Conservation (phyloP, 441 rosid genomes). For the Populus hybrid region DNA sequence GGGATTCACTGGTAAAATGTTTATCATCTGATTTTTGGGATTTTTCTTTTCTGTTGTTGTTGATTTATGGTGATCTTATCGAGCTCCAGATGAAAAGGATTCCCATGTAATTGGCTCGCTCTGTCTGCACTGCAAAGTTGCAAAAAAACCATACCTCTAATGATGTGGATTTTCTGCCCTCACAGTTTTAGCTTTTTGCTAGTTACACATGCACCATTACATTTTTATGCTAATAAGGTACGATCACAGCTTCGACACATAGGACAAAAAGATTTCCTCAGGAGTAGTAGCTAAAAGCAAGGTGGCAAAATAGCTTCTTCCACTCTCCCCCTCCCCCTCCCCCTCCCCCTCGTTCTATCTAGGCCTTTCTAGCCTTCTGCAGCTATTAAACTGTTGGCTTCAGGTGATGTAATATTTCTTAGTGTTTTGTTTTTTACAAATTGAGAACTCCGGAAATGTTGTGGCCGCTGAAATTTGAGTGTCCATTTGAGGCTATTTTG, state of each 20-base stretch:
- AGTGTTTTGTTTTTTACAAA: background rate
- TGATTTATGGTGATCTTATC: background rate
- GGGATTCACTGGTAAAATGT: background rate
- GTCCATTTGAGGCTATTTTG: background rate
- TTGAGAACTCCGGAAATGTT: background rate
- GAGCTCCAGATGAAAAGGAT: background rate
- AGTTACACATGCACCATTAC: background rate
- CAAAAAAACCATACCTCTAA: conserved; percentile 6
- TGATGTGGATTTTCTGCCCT: conserved; percentile 14
- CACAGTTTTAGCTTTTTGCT: conserved; percentile 13
- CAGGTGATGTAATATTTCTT: conserved; percentile 11
- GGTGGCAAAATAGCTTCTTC: conserved; percentile 20
- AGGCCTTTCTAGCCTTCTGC: conserved; percentile 12
- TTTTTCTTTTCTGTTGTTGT: background rate
- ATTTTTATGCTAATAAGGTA: conserved; percentile 8
- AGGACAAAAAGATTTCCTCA: conserved; percentile 29
- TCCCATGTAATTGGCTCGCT: background rate
- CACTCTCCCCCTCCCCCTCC: background rate
- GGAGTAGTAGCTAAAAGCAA: conserved; percentile 18
- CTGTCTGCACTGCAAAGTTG: background rate
- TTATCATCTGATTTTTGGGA: conserved; percentile 8
- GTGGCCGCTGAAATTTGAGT: background rate
- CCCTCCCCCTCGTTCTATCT: background rate
- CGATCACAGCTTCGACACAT: conserved; percentile 19
- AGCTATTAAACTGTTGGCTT: conserved; percentile 12